phyloP scores from a whole-genome alignment of 75 land plant species.

The Cupressus sempervirens region DNA sequence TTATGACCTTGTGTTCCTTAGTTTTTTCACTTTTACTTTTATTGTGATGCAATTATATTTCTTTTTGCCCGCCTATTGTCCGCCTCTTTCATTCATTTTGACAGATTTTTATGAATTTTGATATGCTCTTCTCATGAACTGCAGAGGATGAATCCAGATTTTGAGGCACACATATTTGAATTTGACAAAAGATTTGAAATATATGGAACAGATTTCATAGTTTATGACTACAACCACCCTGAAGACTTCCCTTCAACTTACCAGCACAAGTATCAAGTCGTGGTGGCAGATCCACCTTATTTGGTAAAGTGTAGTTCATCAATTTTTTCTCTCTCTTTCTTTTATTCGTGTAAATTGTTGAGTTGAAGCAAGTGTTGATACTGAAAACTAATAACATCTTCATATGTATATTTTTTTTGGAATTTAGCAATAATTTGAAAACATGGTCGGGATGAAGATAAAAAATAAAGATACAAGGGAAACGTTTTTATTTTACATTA shows the following conservation, averaged over 20 bases:
- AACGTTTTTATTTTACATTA: too few species aligned
- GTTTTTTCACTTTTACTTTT: neutral
- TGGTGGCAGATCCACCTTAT: conserved; percentile 96
- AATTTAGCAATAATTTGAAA: neutral
- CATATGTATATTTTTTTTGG: neutral
- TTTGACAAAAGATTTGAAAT: conserved; percentile 74
- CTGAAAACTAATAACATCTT: neutral
- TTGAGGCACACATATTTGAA: conserved; percentile 60
- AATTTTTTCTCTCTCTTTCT: neutral
- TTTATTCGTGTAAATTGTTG: neutral
- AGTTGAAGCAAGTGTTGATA: neutral
- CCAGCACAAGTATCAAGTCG: conserved; percentile 47
- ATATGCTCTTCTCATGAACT: neutral
- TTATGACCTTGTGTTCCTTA: conserved; percentile 4
- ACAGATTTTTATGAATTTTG: neutral
- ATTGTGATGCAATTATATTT: neutral
- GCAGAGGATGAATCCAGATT: conserved; percentile 53
- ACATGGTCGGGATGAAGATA: neutral
- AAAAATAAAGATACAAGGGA: neutral
- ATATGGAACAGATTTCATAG: conserved; percentile 76
- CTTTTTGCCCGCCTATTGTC: neutral
- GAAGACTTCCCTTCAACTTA: conserved; percentile 53
- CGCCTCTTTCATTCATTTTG: neutral
- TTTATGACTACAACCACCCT: conserved; percentile 84
- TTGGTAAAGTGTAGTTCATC: conserved; percentile 40